phyloP scores from a whole-genome alignment of 2,329 filamentous ascomycete genomes.

The Aspergillus viridinutans region DNA sequence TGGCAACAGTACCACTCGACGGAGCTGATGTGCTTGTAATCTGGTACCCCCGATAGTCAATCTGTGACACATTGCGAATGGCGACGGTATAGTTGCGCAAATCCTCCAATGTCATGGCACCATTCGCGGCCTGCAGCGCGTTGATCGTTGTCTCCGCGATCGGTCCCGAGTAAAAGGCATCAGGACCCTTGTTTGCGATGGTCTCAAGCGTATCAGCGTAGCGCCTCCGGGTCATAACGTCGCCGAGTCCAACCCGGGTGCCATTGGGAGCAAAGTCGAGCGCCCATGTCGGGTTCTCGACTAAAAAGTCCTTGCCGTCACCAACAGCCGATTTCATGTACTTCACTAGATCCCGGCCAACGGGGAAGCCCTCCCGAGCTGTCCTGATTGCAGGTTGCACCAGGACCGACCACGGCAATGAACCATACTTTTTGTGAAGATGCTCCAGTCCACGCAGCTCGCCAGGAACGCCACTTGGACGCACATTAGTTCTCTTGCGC shows the following conservation, averaged over 20 bases:
- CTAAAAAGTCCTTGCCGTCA: constrained; percentile 60
- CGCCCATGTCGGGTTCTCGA: constrained; percentile 74
- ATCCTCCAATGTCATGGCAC: constrained; percentile 82
- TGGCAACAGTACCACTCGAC: constrained; percentile 69
- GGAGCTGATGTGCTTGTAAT: constrained; percentile 66
- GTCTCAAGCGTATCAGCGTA: constrained; percentile 75
- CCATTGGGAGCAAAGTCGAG: constrained; percentile 85
- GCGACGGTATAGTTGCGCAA: constrained; percentile 68
- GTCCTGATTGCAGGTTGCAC: constrained; percentile 69
- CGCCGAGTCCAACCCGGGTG: constrained; percentile 64
- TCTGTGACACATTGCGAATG: constrained; percentile 59
- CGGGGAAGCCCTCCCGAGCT: constrained; percentile 68
- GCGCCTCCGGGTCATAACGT: constrained; percentile 73
- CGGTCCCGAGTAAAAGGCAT: constrained; percentile 69
- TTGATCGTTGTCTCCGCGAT: constrained; percentile 71
- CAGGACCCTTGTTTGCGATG: constrained; percentile 68
- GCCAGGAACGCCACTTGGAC: constrained; percentile 50
- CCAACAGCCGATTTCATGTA: constrained; percentile 62
- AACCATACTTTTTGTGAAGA: constrained; percentile 61
- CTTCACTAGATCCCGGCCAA: constrained; percentile 68
- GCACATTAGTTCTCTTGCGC: neutral
- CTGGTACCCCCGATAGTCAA: constrained; percentile 65
- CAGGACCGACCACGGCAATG: constrained; percentile 65
- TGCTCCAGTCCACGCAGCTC: constrained; percentile 72
- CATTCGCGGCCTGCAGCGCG: constrained; percentile 63